Evolutionary conservation across 2,329 filamentous ascomycete species (phyloP).

Genomic region (Thielaviopsis ethacetica): DNA sequence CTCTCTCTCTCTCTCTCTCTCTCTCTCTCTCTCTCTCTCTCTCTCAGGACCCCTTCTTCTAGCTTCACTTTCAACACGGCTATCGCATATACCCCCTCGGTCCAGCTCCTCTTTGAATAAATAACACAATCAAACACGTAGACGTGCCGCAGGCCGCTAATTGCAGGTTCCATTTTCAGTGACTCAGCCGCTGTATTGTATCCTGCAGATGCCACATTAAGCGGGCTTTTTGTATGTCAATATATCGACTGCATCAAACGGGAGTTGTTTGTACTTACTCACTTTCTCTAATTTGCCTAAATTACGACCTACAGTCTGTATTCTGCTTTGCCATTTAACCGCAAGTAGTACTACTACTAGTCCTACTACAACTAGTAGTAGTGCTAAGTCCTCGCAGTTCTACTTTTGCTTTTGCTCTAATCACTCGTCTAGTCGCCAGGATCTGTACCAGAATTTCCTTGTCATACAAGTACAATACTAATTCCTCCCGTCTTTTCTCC

Average conservation of each 20-base stretch:
- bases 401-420: background rate
- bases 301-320: background rate
- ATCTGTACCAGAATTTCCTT: background rate
- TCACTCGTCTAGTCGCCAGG: background rate
- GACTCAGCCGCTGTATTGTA: background rate
- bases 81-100: background rate
- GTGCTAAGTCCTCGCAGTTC: background rate
- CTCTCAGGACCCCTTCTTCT: background rate
- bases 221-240: background rate
- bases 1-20: no score
- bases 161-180: background rate
- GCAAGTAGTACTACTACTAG: no score
- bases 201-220: background rate
- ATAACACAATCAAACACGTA: background rate
- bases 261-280: background rate
- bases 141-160: background rate
- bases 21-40: no score
- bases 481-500: background rate
- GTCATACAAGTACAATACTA: no score
- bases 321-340: background rate
- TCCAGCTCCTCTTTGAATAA: background rate
- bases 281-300: no score
- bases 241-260: background rate
- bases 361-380: no score
- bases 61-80: background rate